Evolutionary conservation across 1,139 yeast genomes (phyloP).

Genomic region (Pichia sp.): DNA sequence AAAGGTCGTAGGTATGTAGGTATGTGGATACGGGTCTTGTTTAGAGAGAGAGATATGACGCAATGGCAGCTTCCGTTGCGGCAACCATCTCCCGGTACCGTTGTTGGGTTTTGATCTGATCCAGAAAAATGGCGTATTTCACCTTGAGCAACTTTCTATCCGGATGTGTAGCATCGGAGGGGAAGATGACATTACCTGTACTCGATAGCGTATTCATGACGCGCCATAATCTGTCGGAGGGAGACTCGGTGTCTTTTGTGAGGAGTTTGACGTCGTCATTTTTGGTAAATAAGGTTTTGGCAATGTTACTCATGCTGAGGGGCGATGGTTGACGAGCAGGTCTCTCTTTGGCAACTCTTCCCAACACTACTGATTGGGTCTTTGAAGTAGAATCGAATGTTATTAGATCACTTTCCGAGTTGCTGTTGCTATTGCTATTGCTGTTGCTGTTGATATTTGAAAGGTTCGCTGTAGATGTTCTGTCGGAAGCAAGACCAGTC

Average conservation of each 20-base stretch:
- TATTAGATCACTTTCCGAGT: too few relatives aligned
- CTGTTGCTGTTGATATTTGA: constrained; percentile 30
- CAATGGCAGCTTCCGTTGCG: constrained; percentile 33
- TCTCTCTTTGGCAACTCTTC: too few relatives aligned
- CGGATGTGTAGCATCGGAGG: constrained; percentile 48
- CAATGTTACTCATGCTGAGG: too few relatives aligned
- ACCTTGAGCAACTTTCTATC: constrained; percentile 66
- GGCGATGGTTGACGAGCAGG: too few relatives aligned
- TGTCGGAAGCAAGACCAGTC: too few relatives aligned
- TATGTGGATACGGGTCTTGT: too few relatives aligned
- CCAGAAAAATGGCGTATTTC: constrained; percentile 79
- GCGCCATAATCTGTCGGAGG: constrained; percentile 69
- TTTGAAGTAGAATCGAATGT: too few relatives aligned
- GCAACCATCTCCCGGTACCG: constrained; percentile 68
- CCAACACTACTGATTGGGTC: too few relatives aligned
- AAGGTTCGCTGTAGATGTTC: constrained; percentile 33
- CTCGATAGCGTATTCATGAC: constrained; percentile 83
- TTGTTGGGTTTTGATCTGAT: constrained; percentile 77
- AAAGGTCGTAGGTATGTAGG: too few relatives aligned
- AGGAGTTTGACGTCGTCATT: constrained; percentile 27
- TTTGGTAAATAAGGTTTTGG: constrained; percentile 15
- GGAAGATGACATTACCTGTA: constrained; percentile 70
- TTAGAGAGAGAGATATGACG: constrained; percentile 3
- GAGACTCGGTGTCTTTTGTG: constrained; percentile 15
- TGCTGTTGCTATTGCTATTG: too few relatives aligned